Evolutionary conservation across 202 grass and related monocot species (phyloP).

Genomic region (Panicum virgatum): DNA sequence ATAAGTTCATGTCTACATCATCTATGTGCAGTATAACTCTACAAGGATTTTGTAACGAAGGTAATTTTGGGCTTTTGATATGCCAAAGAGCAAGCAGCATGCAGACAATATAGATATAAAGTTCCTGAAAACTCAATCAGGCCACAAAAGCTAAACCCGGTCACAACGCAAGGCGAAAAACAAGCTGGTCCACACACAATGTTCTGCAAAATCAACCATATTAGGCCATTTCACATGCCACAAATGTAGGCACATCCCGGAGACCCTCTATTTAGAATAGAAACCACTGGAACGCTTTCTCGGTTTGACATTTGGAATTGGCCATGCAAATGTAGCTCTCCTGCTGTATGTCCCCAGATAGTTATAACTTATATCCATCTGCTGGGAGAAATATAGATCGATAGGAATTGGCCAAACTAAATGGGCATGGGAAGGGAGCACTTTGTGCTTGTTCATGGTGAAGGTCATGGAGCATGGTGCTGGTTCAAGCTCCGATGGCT

Average conservation of each 20-base stretch:
- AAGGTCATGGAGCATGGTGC: constrained; percentile 58
- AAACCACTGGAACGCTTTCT: constrained; percentile 18
- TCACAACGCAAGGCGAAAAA: constrained; percentile 38
- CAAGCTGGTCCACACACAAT: constrained; percentile 39
- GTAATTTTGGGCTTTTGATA: not conserved
- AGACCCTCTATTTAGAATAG: constrained; percentile 32
- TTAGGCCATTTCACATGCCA: constrained; percentile 32
- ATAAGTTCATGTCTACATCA: not conserved
- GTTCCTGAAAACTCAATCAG: no score
- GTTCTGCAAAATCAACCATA: constrained; percentile 1
- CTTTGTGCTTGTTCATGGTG: constrained; percentile 60
- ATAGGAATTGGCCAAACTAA: constrained; percentile 10
- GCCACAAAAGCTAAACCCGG: no score
- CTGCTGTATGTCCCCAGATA: constrained; percentile 3
- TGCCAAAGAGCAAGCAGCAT: not conserved
- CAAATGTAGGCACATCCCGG: constrained; percentile 7
- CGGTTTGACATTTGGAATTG: constrained; percentile 44
- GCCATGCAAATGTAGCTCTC: not conserved
- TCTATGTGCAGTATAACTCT: not conserved
- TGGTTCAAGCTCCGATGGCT: constrained; percentile 68
- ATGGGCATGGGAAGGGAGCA: constrained; percentile 43
- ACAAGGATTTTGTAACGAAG: not conserved
- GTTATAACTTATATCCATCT: constrained; percentile 1
- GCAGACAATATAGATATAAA: not conserved
- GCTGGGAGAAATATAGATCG: not conserved